Percentiles rank a stretch among this genome's conserved stretches.
phyloP scores from a whole-genome alignment of 2,329 filamentous ascomycete genomes.

The Xylariales sp. region DNA sequence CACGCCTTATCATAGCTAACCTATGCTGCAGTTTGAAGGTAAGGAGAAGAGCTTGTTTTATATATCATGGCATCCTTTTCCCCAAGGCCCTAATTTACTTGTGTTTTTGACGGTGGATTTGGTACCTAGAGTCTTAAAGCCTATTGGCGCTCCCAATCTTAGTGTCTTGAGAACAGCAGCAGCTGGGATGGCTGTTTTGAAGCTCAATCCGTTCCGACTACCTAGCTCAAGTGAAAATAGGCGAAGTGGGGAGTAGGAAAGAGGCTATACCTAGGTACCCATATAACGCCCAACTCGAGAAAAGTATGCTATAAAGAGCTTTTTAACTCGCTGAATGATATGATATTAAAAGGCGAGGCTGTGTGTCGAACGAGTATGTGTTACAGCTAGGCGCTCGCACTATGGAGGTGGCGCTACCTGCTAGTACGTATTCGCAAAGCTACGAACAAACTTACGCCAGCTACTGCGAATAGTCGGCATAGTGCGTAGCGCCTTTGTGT shows the following conservation, averaged over 20 bases:
- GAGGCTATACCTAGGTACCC: neutral
- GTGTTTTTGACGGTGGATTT: no score
- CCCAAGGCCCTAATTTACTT: no score
- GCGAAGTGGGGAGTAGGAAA: no score
- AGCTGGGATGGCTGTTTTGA: neutral
- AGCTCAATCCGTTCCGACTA: neutral
- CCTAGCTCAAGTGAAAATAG: neutral
- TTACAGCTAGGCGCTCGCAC: neutral
- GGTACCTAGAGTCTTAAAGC: no score
- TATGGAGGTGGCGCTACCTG: conserved; percentile 12
- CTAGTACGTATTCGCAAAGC: neutral
- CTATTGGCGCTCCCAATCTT: no score
- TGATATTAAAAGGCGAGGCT: neutral
- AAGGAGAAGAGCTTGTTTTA: no score
- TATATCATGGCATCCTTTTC: no score
- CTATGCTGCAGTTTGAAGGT: neutral
- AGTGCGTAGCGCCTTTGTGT: neutral
- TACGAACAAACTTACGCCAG: neutral
- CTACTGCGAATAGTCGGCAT: neutral
- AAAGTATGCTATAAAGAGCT: neutral
- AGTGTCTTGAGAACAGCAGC: neutral
- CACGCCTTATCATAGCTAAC: neutral
- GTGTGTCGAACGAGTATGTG: neutral
- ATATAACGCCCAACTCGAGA: neutral
- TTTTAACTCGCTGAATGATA: no score